These are phyloP conservation scores for Aureobasidium sp. DNA, from an alignment of 2,329 filamentous ascomycete species.

Conservation along the genomic window DNA sequence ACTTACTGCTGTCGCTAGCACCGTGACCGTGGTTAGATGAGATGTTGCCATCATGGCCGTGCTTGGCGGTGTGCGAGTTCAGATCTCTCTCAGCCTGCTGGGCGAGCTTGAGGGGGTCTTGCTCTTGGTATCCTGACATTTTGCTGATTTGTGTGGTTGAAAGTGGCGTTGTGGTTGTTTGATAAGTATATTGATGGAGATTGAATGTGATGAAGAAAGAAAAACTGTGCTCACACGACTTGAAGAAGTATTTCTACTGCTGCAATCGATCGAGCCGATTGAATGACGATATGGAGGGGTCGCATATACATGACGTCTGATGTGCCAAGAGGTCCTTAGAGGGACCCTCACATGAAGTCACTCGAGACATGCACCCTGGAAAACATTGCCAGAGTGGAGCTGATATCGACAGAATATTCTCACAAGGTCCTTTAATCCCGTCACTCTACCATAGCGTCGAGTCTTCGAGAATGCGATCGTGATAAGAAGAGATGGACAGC, in stretches of 20 bases:
- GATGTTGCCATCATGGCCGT: conserved; percentile 26
- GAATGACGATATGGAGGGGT: neutral
- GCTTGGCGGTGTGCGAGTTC: conserved; percentile 36
- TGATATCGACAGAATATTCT: neutral
- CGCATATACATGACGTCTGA: neutral
- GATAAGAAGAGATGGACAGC: neutral
- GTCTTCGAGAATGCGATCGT: neutral
- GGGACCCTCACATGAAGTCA: conserved; percentile 5
- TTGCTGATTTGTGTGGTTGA: neutral
- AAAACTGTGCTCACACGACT: neutral
- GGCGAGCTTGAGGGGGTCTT: conserved; percentile 38
- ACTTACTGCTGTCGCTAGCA: conserved; percentile 34
- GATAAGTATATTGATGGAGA: conserved; percentile 11
- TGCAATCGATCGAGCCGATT: conserved; percentile 9
- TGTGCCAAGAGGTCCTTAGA: neutral
- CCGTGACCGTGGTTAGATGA: conserved; percentile 20
- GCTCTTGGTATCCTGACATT: conserved; percentile 40
- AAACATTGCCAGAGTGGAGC: neutral
- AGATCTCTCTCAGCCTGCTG: conserved; percentile 43
- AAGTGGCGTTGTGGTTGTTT: conserved; percentile 14
- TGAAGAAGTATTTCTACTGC: conserved; percentile 13
- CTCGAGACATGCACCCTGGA: neutral
- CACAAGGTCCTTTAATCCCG: neutral
- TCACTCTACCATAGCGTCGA: neutral
- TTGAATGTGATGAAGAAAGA: conserved; percentile 12